Evolutionary conservation across 2,329 filamentous ascomycete species (phyloP), one percentile per base, ranked within the genome.

Genomic region (Chalaropsis ovoidea): DNA sequence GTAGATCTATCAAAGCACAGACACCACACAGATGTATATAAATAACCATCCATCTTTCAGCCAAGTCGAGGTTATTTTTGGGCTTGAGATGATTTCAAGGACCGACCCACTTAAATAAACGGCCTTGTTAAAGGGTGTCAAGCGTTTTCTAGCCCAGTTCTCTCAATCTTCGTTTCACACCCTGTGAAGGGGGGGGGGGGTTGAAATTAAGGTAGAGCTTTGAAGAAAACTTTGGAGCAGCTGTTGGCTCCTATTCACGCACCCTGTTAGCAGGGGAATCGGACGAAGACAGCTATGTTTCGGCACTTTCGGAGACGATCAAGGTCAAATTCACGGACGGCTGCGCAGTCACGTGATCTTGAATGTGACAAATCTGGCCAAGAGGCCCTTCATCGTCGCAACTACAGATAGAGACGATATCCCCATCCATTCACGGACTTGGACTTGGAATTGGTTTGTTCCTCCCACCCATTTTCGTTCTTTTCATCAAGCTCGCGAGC

Each of bases 131-230:
- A n/a, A 19, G 43, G 49, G 24, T 35, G 15, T 39, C 24, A 35
- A 39, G 5, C 27, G 54, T 19, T 31, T 56, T 58, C 47, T 35
- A 39, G 8, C 15, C 8, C n/a, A 35, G 54, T 58, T 58, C 8
- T 58, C 27, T 58, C 27, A 58, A 39, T 58, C n/a, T n/a, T n/a
- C 27, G 24, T 35, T 58, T 58, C 54, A 58, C 13, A 58, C 17
- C 24, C 8, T 52, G 10, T 24, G 31, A 31, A 31, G 42, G 3
- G 31, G 24, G 4, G 17, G 15, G 52, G 52, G 6, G 42, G 15
- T 2, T 39, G 17, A 19, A 58, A 58, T 39, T 7, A 58, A 35
- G 15, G 43, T 47, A 19, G 43, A 47, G n/a, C 35, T 3, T 17
- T 47, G 8, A 47, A n/a, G 15, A 47, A n/a, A 58, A 39, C 39